Evolutionary conservation across 2,329 filamentous ascomycete species (phyloP).

Genomic region (Macrophomina phaseolina): DNA sequence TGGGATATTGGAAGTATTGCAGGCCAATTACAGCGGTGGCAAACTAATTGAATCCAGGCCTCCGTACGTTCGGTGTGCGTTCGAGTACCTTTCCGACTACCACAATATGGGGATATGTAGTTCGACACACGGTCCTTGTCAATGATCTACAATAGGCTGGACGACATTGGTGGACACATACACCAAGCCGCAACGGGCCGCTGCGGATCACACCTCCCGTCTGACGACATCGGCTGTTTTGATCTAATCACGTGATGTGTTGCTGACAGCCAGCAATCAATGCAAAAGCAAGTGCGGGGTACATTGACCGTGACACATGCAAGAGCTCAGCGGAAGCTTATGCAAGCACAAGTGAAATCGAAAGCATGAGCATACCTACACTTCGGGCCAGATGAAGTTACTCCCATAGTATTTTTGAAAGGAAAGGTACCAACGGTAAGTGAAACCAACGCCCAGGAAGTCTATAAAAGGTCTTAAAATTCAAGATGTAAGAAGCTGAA

Average conservation of each 20-base stretch:
- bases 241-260: background rate
- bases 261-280: background rate
- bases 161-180: background rate
- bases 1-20: background rate
- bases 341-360: no score
- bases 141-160: background rate
- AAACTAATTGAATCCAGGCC: background rate
- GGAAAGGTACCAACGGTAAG: no score
- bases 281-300: background rate
- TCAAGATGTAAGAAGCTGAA: background rate
- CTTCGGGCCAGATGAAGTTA: no score
- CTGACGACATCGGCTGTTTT: conserved; percentile 5
- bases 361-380: no score
- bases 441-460: no score
- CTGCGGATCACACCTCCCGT: background rate
- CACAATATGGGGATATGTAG: background rate
- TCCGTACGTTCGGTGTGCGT: background rate
- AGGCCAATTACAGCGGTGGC: background rate
- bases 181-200: background rate
- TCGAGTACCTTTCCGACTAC: background rate
- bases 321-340: no score
- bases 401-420: no score
- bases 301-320: no score
- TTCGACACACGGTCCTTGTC: no score
- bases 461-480: background rate